These are phyloP conservation scores for Psilocybe mexicana DNA, from an alignment of 1,284 basidiomycete genomes.

Conservation along the genomic window DNA sequence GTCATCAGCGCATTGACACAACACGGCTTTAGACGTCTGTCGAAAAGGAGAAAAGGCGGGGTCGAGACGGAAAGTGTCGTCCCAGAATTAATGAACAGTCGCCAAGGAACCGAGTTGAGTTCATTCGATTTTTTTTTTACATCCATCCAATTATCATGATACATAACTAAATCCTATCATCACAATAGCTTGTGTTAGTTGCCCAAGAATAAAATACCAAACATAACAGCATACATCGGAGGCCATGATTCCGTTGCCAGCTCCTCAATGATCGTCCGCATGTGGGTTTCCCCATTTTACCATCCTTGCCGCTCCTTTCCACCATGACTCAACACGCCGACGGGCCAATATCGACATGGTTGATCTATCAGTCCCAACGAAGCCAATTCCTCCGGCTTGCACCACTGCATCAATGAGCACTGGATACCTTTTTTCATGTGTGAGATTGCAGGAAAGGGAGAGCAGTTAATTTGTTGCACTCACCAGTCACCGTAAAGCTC, in stretches of 20 bases:
- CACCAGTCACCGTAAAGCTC: conserved; percentile 61
- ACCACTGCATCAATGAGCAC: conserved; percentile 70
- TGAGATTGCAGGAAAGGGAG: neutral
- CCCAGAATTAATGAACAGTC: neutral
- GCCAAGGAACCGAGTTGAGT: conserved; percentile 2
- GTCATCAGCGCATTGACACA: conserved; percentile 31
- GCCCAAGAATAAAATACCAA: neutral
- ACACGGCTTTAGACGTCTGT: conserved; percentile 31
- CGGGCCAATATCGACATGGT: conserved; percentile 69
- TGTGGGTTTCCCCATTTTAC: conserved; percentile 56
- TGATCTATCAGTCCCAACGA: conserved; percentile 68
- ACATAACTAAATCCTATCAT: neutral
- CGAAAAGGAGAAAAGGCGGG: conserved; percentile 24
- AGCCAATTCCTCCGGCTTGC: conserved; percentile 63
- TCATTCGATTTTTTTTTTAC: neutral
- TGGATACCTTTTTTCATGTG: conserved; percentile 51
- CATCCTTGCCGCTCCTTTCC: conserved; percentile 48
- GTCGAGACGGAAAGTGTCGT: neutral
- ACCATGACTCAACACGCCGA: conserved; percentile 66
- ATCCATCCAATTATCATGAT: neutral
- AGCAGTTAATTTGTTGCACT: conserved; percentile 19
- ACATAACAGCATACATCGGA: neutral
- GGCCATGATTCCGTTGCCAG: neutral
- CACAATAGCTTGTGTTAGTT: neutral
- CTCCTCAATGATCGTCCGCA: conserved; percentile 41